Percentiles rank a stretch among this genome's conserved stretches.
Conservation (phyloP, 768 basidiomycete species). For the Amanita pseudoporphyria region DNA sequence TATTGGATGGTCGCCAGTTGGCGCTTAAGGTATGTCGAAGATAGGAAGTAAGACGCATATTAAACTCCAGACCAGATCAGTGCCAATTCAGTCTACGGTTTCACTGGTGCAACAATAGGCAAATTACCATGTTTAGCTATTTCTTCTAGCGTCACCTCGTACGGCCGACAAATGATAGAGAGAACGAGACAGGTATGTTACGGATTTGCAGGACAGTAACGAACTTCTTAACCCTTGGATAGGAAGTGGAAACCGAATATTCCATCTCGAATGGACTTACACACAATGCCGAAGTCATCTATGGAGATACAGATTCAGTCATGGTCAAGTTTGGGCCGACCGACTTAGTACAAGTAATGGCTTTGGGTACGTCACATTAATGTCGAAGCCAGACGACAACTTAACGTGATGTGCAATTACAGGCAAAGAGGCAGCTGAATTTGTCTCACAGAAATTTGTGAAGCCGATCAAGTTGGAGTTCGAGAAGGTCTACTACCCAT, state of each 20-base stretch:
- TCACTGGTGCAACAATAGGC: constrained; percentile 95
- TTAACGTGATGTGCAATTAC: not conserved
- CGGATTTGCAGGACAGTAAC: not conserved
- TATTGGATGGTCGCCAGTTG: constrained; percentile 93
- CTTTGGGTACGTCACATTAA: constrained; percentile 49
- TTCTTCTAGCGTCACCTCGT: constrained; percentile 91
- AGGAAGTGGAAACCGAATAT: constrained; percentile 90
- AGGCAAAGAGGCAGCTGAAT: constrained; percentile 90
- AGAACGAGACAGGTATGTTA: constrained; percentile 73
- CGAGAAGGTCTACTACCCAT: constrained; percentile 98
- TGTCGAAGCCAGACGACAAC: not conserved
- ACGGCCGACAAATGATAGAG: constrained; percentile 99
- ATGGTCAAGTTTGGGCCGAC: constrained; percentile 96
- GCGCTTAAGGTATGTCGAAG: constrained; percentile 69
- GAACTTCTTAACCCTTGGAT: not conserved
- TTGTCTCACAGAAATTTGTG: constrained; percentile 85
- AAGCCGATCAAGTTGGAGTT: constrained; percentile 98
- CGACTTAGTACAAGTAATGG: constrained; percentile 84
- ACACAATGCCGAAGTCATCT: constrained; percentile 90
- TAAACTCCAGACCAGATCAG: constrained; percentile 58
- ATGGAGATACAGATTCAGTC: constrained; percentile 98
- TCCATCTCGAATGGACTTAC: constrained; percentile 75
- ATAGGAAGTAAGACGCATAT: not conserved
- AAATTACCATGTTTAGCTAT: constrained; percentile 94
- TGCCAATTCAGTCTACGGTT: constrained; percentile 98